Evolutionary conservation across 495 filamentous ascomycete genomes (phyloP), one percentile per base, ranked within the genome.

Genomic region (Tuber magnatum): DNA sequence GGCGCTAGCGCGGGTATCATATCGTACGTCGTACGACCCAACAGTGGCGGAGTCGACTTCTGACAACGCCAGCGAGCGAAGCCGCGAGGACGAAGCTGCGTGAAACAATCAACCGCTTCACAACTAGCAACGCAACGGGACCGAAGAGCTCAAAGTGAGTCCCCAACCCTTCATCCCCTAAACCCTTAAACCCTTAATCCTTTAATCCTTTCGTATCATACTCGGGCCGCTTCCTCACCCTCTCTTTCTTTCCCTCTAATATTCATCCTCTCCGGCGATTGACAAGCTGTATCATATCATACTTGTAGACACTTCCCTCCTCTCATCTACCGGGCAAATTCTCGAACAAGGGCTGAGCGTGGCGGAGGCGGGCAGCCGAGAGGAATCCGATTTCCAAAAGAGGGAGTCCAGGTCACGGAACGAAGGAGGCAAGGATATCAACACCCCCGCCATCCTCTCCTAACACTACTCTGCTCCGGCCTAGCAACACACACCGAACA

Each of bases 341-440:
- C 69, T 71, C 35, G 78, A 71, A 46, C 51, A 68, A 38, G 39
- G 71, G 70, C 69, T 77, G 32, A 39, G 71, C 18, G n/a, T 65
- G 56, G 72, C 75, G 69, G 71, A 78, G 77, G 69, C 44, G 51
- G 28, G 43, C 69, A 41, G 74, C 71, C 20, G 35, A 69, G n/a
- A 24, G 65, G 43, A 68, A 48, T 4, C 71, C 65, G 42, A 38
- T 75, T 48, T 65, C 75, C 38, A 61, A 77, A 73, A 72, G 76
- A 73, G 70, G 73, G 42, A 70, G 76, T 44, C 74, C 68, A 68
- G 42, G 32, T 43, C 68, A 32, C 74, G 61, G 42, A 70, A 77
- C 76, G 75, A 77, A 75, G 76, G 75, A 78, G 72, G 46, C 43
- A 43, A 74, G 28, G 28, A 16, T 35, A 65, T 65, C 56, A 32